Evolutionary conservation across 2,329 filamentous ascomycete species (phyloP).

Genomic region (Lachnellula occidentalis): DNA sequence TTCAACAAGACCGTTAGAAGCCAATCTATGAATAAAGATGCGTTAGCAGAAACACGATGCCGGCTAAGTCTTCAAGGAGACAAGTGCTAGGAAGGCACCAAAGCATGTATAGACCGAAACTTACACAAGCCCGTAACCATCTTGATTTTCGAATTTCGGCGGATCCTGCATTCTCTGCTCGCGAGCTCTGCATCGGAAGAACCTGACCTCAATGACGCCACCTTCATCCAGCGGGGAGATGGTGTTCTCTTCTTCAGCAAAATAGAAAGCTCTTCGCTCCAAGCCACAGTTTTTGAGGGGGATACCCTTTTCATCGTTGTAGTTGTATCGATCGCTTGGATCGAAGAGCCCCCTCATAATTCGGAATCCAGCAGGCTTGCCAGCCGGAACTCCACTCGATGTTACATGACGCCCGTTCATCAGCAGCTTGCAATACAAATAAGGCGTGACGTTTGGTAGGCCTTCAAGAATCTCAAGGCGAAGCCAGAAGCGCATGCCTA

Average conservation of each 20-base stretch:
- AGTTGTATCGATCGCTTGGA: constrained; percentile 39
- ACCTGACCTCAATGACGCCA: constrained; percentile 49
- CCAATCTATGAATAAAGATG: constrained; percentile 36
- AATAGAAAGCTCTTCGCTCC: constrained; percentile 48
- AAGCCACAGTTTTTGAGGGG: constrained; percentile 35
- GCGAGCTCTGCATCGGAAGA: constrained; percentile 47
- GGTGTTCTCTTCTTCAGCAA: constrained; percentile 30
- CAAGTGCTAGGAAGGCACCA: background rate
- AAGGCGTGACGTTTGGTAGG: constrained; percentile 31
- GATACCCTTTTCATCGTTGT: constrained; percentile 34
- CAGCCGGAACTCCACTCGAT: constrained; percentile 45
- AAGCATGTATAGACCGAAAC: constrained; percentile 23
- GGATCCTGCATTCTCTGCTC: constrained; percentile 39
- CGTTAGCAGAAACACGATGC: background rate
- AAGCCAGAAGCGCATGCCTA: constrained; percentile 49
- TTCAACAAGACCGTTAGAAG: constrained; percentile 48
- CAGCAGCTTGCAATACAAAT: constrained; percentile 49
- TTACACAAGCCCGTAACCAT: constrained; percentile 49
- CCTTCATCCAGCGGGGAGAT: constrained; percentile 43
- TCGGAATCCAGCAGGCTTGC: constrained; percentile 33
- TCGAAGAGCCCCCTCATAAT: constrained; percentile 45
- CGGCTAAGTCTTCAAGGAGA: background rate
- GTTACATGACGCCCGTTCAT: constrained; percentile 49
- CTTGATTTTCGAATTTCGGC: constrained; percentile 41
- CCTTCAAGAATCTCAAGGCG: constrained; percentile 38